Evolutionary conservation across 805 yeast genomes (phyloP).

Genomic region (Pichia occidentalis): DNA sequence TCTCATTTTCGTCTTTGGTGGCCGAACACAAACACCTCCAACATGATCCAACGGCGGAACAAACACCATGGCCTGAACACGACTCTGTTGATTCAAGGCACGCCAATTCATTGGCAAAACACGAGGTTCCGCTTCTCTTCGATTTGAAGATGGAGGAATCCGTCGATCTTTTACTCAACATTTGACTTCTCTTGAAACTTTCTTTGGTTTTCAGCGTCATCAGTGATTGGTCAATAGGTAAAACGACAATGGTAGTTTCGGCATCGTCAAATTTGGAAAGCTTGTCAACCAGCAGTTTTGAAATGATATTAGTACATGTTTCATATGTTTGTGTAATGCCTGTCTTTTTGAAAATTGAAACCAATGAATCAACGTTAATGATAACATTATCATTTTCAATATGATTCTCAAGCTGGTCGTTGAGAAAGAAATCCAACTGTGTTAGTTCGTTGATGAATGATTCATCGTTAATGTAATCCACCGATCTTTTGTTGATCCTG

Average conservation of each 20-base stretch:
- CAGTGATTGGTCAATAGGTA: constrained; percentile 27
- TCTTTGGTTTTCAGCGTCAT: constrained; percentile 13
- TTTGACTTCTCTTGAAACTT: constrained; percentile 8
- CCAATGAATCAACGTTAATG: constrained; percentile 38
- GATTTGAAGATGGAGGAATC: constrained; percentile 2
- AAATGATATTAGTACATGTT: constrained; percentile 33
- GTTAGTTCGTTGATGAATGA: constrained; percentile 42
- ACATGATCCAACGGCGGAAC: constrained; percentile 37
- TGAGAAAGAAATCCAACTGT: constrained; percentile 38
- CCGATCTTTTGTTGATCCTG: constrained; percentile 20
- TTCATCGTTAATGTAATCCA: constrained; percentile 37
- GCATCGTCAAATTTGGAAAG: constrained; percentile 13
- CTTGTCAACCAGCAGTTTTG: constrained; percentile 18
- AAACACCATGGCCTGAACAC: constrained; percentile 50
- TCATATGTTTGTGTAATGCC: constrained; percentile 39
- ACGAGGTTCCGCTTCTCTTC: constrained; percentile 18
- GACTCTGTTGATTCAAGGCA: constrained; percentile 42
- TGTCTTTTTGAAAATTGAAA: constrained; percentile 36
- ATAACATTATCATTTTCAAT: constrained; percentile 26
- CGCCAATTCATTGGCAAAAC: constrained; percentile 39
- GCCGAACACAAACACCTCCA: constrained; percentile 49
- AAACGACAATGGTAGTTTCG: constrained; percentile 30
- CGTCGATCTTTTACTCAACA: neutral
- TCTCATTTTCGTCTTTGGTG: constrained; percentile 33
- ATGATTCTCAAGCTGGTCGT: constrained; percentile 16